phyloP scores from a whole-genome alignment of 78 protist species.

The Dictyostelium intermedium region DNA sequence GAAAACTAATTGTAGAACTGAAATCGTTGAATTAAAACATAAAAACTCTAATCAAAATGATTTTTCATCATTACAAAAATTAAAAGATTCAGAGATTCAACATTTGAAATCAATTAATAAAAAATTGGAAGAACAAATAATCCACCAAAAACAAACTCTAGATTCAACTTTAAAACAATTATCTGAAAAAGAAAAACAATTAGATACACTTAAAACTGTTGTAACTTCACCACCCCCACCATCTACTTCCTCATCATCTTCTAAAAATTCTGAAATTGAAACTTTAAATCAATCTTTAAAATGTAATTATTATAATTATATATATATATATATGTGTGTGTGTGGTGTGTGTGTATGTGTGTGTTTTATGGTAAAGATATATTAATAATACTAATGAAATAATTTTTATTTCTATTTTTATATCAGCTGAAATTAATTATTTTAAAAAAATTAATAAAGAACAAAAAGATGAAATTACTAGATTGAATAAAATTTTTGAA shows the following conservation, averaged over 20 bases:
- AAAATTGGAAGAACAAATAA: conserved; percentile 4
- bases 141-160: neutral
- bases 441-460: conserved; percentile 7
- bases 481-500: neutral
- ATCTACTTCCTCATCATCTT: neutral
- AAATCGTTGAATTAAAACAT: conserved; percentile 27
- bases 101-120: neutral
- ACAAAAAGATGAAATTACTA: neutral
- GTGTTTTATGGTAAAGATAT: neutral
- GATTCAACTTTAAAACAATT: neutral
- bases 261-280: neutral
- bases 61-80: neutral
- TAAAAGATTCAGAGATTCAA: conserved; percentile 36
- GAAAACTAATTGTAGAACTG: conserved; percentile 13
- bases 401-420: neutral
- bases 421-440: conserved; percentile 21
- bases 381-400: neutral
- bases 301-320: neutral
- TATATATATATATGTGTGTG: too few species aligned
- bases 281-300: conserved; percentile 40
- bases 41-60: neutral
- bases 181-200: conserved; percentile 4
- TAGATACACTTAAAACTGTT: neutral
- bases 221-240: neutral
- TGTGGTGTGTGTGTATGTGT: too few species aligned